A percentile compares a stretch with the other conserved stretches of the same genome.
Conservation (phyloP, 257 asterid species). For the Fraxinus pennsylvanica region DNA sequence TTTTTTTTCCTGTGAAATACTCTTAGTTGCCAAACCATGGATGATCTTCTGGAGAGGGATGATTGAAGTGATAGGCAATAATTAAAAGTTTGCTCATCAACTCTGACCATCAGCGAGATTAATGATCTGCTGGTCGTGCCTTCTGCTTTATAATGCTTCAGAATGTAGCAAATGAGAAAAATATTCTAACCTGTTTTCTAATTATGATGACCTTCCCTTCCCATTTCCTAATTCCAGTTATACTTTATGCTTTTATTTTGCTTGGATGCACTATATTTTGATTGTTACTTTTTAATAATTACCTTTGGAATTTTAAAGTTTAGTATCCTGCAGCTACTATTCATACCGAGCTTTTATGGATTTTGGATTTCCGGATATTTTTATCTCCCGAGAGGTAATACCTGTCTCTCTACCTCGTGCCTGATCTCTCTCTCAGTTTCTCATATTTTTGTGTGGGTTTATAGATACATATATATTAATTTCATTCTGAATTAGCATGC, state of each 20-base stretch:
- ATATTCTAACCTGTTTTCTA: neutral
- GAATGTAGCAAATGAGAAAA: neutral
- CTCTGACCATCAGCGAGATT: neutral
- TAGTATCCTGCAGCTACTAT: slow-evolving; percentile 70
- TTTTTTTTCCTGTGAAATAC: neutral
- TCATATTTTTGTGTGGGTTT: neutral
- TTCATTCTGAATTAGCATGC: neutral
- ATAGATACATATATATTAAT: too few species aligned
- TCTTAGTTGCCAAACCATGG: neutral
- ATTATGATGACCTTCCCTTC: neutral
- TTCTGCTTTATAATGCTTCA: neutral
- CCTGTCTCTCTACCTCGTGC: neutral
- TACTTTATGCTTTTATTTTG: slow-evolving; percentile 13
- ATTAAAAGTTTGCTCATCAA: neutral
- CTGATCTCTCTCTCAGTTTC: neutral
- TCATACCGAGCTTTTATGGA: slow-evolving; percentile 84
- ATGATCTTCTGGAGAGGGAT: neutral
- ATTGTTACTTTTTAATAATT: slow-evolving; percentile 19
- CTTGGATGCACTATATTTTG: slow-evolving; percentile 15
- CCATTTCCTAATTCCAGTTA: neutral
- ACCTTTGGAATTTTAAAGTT: slow-evolving; percentile 13
- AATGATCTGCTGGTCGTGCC: neutral
- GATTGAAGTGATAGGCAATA: neutral
- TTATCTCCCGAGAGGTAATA: slow-evolving; percentile 93
- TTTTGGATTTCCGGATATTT: slow-evolving; percentile 89